These are phyloP conservation scores for Aspergillus olivimuriae DNA, from an alignment of 495 filamentous ascomycete genomes.

Conservation along the genomic window DNA sequence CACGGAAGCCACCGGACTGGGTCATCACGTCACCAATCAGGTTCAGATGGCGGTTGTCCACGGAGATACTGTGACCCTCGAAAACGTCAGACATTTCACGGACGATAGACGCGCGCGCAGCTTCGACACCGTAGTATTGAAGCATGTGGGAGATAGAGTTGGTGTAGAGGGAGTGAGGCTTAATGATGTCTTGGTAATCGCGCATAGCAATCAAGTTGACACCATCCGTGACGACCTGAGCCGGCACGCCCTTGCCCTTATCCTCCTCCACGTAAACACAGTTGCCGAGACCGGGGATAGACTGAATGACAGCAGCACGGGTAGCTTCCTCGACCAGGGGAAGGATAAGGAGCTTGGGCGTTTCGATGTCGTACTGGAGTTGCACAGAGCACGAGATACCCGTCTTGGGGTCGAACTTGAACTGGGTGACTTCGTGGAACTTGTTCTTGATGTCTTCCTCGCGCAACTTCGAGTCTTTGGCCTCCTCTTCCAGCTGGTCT, in stretches of 20 bases:
- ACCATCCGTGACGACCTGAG: slow-evolving; percentile 69
- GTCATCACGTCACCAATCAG: slow-evolving; percentile 98
- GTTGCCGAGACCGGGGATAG: slow-evolving; percentile 64
- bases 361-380: slow-evolving; percentile 73
- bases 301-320: slow-evolving; percentile 75
- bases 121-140: slow-evolving; percentile 85
- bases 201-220: slow-evolving; percentile 89
- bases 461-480: slow-evolving; percentile 43
- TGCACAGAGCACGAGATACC: slow-evolving; percentile 74
- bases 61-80: slow-evolving; percentile 83
- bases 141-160: slow-evolving; percentile 89
- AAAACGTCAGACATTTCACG: slow-evolving; percentile 84
- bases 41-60: slow-evolving; percentile 89
- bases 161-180: slow-evolving; percentile 79
- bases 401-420: slow-evolving; percentile 69
- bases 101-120: slow-evolving; percentile 78
- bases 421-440: slow-evolving; percentile 58
- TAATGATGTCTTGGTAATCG: slow-evolving; percentile 75
- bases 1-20: slow-evolving; percentile 71
- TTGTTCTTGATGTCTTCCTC: slow-evolving; percentile 61
- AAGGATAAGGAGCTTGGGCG: slow-evolving; percentile 89
- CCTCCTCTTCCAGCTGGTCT: slow-evolving; percentile 34
- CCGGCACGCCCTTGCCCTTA: slow-evolving; percentile 45
- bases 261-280: slow-evolving; percentile 67
- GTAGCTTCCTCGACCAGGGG: slow-evolving; percentile 76